These are phyloP conservation scores for Daldinia decipiens DNA, from an alignment of 495 filamentous ascomycete genomes.

Conservation along the genomic window DNA sequence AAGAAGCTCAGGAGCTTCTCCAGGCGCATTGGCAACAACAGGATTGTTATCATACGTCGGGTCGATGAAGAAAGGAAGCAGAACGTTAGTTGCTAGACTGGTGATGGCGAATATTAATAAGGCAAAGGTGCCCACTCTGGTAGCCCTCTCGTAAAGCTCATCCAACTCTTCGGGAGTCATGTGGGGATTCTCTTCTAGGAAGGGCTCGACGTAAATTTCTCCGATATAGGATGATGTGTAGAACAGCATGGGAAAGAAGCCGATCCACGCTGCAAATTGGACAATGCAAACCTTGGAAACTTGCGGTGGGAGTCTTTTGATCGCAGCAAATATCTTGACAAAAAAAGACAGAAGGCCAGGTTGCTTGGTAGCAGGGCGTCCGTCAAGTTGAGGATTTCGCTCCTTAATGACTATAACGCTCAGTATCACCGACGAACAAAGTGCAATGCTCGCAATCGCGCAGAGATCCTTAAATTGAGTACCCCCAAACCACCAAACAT, in stretches of 20 bases:
- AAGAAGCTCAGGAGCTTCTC: conserved; percentile 33
- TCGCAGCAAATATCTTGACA: conserved; percentile 76
- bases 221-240: conserved; percentile 93
- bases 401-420: conserved; percentile 75
- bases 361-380: conserved; percentile 64
- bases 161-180: conserved; percentile 80
- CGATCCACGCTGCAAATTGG: conserved; percentile 91
- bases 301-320: conserved; percentile 78
- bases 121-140: conserved; percentile 82
- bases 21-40: conserved; percentile 27
- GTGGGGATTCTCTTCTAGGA: conserved; percentile 76
- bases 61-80: conserved; percentile 83
- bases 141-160: conserved; percentile 80
- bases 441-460: conserved; percentile 76
- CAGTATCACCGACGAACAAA: conserved; percentile 71
- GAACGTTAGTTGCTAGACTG: conserved; percentile 78
- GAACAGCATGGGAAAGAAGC: conserved; percentile 95
- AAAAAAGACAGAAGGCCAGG: conserved; percentile 82
- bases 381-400: conserved; percentile 79
- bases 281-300: conserved; percentile 85
- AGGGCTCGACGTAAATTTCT: conserved; percentile 87
- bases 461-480: conserved; percentile 92
- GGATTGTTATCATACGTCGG: conserved; percentile 71
- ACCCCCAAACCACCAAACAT: conserved; percentile 79
- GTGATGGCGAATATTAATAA: conserved; percentile 87